Evolutionary conservation across 495 filamentous ascomycete species (phyloP), one percentile per base, ranked within the genome.

Genomic region (Annulohypoxylon moriforme): DNA sequence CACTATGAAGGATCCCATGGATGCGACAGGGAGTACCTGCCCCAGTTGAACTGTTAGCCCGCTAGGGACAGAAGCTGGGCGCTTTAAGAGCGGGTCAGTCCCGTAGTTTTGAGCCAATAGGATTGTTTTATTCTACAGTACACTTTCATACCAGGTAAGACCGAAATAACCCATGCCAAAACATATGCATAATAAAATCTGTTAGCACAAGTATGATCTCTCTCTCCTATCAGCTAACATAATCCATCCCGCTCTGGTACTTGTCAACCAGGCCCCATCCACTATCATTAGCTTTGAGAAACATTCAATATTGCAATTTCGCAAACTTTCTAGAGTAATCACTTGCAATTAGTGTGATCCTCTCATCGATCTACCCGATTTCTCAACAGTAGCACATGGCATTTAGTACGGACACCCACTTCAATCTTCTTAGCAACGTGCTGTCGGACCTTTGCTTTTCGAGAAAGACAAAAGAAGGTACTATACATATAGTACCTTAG

Each of bases 251-350:
- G 56, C 38, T 56, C 50, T 68, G 20, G 69, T 68, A 68, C 60
- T 38, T 11, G 8, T 27, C 31, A 4, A 55, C 27, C 31, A 16
- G 52, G 57, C 52, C 50, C 42, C 33, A 46, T 69, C 52, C 36
- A 52, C 60, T 59, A 57, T 44, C 33, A 40, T 27, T 61, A 64
- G 57, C 63, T 42, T 16, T 29, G n/a, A n/a, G 49, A 24, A 68
- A n/a, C 25, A 13, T 47, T 57, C 38, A 64, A 61, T 66, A 62
- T 58, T 59, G 68, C 36, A 70, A 70, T 70, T 65, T 70, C 60
- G 38, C 60, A 14, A 24, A 11, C 38, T 47, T 64, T 13, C 50
- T 52, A 47, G 33, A 36, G 16, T 25, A 31, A 36, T 24, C 33
- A 36, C 53, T 36, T 57, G 31, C 25, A 59, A 66, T 66, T 34